Evolutionary conservation across 2,329 filamentous ascomycete genomes (phyloP), one percentile per base, ranked within the genome.

Genomic region (Apiospora pterosperma): DNA sequence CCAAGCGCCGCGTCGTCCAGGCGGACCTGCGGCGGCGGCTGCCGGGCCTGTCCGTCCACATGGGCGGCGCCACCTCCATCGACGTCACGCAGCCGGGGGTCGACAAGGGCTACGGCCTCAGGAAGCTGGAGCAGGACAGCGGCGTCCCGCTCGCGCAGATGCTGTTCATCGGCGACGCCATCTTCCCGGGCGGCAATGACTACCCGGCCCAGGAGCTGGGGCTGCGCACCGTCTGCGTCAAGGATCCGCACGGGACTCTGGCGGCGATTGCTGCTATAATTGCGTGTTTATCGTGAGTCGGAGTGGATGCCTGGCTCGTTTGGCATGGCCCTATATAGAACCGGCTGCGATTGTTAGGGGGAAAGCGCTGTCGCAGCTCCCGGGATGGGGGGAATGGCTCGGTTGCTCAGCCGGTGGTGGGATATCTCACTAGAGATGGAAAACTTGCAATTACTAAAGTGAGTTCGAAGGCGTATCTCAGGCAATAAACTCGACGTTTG

Each of bases 91-190:
- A 72, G 44, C 70, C 76, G 65, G 78, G 77, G 31, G 77, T 79
- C 36, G 76, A 79, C 66, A 80, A 80, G 71, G 77, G 69, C 11
- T 74, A 73, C 62, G 73, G 70, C 14, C 66, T 76, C 19, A 72
- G 73, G 67, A 68, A 68, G 59, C 69, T 75, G 23, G 61, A 67
- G 11, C 70, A 69, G 23, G 67, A 67, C 11, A 73, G 76, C 64
- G 72, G 73, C 5, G 76, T 79, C 25, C 68, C 75, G 25, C 71
- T 79, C 23, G 72, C 76, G 62, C 65, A 74, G 67, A 78, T 79
- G 73, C 72, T 79, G 69, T 79, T 79, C 63, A 76, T 80, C n/a
- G 77, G 77, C 11, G 77, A 79, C 67, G 78, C 77, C 19, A 76
- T 79, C 52, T 78, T 78, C 63, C 76, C 77, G 1, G 77, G 76